Evolutionary conservation across 1,284 basidiomycete species (phyloP).

Genomic region (Ustilago curta): DNA sequence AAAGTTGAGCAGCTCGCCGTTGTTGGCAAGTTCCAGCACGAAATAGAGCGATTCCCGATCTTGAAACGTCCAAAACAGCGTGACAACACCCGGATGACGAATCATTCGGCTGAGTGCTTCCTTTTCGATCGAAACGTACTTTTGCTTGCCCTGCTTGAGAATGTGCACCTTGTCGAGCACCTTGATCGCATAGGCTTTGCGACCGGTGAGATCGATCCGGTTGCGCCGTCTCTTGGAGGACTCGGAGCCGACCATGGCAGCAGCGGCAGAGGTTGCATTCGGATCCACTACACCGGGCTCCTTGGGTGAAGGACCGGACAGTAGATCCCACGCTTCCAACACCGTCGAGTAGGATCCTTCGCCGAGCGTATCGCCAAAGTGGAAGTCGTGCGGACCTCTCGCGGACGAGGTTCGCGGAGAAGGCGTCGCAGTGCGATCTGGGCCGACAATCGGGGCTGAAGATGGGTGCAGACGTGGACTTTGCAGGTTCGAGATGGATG

Average conservation of each 20-base stretch:
- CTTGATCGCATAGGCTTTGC: constrained; percentile 65
- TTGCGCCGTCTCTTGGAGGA: constrained; percentile 26
- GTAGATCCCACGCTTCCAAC: constrained; percentile 66
- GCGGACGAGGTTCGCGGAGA: constrained; percentile 26
- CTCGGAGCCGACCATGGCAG: constrained; percentile 51
- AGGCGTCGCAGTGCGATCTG: constrained; percentile 26
- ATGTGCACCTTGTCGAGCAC: constrained; percentile 69
- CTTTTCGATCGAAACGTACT: constrained; percentile 68
- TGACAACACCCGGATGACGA: constrained; percentile 64
- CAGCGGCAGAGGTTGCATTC: constrained; percentile 41
- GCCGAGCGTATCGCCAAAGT: constrained; percentile 67
- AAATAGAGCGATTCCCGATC: constrained; percentile 68
- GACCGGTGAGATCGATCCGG: constrained; percentile 34
- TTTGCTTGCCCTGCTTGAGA: constrained; percentile 68
- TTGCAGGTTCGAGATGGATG: constrained; percentile 33
- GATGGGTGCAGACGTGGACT: constrained; percentile 35
- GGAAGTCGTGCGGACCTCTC: constrained; percentile 61
- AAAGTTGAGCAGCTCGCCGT: constrained; percentile 65
- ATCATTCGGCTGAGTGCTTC: constrained; percentile 66
- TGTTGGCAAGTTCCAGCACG: constrained; percentile 65
- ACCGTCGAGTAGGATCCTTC: constrained; percentile 69
- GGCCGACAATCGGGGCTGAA: constrained; percentile 8
- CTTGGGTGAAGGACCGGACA: constrained; percentile 40
- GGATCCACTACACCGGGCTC: constrained; percentile 34
- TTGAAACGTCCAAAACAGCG: constrained; percentile 68